phyloP scores from a whole-genome alignment of 2,329 filamentous ascomycete species.

The Chrysoporthe cubensis region DNA sequence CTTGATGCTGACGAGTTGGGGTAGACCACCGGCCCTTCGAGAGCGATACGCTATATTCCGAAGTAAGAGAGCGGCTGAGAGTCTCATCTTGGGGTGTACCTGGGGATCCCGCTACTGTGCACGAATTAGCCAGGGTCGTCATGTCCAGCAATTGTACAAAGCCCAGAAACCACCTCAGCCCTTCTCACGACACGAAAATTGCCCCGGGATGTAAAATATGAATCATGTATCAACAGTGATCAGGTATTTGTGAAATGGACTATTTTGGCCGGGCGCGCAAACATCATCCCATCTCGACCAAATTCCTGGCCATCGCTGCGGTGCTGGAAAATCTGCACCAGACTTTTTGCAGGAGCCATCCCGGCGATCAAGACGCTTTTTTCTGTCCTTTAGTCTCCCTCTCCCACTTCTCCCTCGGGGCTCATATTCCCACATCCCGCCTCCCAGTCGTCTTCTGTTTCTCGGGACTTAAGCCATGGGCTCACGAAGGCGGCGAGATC shows the following conservation, averaged over 20 bases:
- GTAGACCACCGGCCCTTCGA: no score
- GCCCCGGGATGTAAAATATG: not conserved
- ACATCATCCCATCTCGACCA: not conserved
- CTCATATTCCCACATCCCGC: not conserved
- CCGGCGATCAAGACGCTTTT: not conserved
- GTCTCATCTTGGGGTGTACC: not conserved
- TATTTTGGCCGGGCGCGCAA: not conserved
- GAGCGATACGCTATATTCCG: not conserved
- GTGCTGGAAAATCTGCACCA: not conserved
- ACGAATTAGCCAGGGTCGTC: not conserved
- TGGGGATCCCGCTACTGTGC: not conserved
- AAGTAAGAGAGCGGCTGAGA: not conserved
- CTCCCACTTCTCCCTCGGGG: not conserved
- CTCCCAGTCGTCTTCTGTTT: not conserved
- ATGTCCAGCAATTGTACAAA: not conserved
- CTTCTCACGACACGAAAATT: not conserved
- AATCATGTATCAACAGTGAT: not conserved
- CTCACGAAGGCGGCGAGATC: not conserved
- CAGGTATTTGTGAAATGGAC: not conserved
- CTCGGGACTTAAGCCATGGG: not conserved
- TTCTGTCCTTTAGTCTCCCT: not conserved
- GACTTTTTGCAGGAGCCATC: not conserved
- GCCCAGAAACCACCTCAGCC: not conserved
- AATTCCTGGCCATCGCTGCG: not conserved
- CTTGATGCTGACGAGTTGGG: no score